Conservation (phyloP, 306 rosid genomes). For the Cajanus cajan region DNA sequence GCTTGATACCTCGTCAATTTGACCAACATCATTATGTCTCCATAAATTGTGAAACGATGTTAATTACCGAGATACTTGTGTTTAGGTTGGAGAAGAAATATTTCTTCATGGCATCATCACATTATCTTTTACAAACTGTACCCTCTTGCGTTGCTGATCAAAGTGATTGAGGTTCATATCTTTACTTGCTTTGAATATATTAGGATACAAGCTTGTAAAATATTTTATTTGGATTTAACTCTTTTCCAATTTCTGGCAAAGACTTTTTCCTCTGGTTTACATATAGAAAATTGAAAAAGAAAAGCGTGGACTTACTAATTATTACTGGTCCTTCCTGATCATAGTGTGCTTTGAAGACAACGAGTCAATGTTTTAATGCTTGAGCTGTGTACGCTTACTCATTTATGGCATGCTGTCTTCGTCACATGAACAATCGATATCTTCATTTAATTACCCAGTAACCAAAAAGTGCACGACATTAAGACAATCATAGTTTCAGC, state of each 20-base stretch:
- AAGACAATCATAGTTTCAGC: neutral
- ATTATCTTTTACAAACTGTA: too few relatives aligned
- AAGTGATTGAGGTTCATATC: too few relatives aligned
- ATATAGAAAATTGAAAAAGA: neutral
- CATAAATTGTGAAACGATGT: neutral
- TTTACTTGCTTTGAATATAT: too few relatives aligned
- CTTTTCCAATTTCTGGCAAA: neutral
- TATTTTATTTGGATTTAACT: too few relatives aligned
- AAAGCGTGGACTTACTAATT: neutral
- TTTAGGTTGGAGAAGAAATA: too few relatives aligned
- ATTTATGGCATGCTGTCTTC: neutral
- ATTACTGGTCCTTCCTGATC: neutral
- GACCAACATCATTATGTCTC: constrained; percentile 30
- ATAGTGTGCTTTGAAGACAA: constrained; percentile 14
- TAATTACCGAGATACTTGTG: too few relatives aligned
- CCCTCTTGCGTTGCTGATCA: too few relatives aligned
- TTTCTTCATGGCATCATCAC: neutral
- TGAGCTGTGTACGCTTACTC: neutral
- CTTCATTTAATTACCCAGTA: constrained; percentile 3
- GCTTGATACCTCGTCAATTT: constrained; percentile 14
- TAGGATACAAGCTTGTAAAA: too few relatives aligned
- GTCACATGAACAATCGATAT: constrained; percentile 25
- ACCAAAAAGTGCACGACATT: neutral
- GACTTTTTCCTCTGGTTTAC: neutral
- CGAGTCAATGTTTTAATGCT: constrained; percentile 26